Conservation (phyloP, 371 early-diverging fungal genomes). For the Rhizopus microsporus region DNA sequence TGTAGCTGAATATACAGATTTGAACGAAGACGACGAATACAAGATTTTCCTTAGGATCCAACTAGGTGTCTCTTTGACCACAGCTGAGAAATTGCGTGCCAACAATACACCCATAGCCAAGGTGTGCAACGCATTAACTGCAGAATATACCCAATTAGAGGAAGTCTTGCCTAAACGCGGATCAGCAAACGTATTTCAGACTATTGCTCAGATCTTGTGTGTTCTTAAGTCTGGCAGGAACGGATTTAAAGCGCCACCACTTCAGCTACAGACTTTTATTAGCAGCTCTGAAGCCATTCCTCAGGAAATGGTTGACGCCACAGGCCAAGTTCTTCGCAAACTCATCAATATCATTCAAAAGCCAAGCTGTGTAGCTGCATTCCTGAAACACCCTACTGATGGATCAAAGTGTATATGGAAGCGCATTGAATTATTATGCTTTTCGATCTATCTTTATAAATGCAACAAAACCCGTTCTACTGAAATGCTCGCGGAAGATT, state of each 20-base stretch:
- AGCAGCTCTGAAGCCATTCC: neutral
- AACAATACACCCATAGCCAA: slow-evolving; percentile 21
- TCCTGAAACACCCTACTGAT: neutral
- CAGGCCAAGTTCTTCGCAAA: neutral
- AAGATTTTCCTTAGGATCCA: slow-evolving; percentile 44
- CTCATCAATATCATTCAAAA: neutral
- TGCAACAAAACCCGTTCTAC: neutral
- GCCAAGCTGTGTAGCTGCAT: neutral
- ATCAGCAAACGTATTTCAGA: slow-evolving; percentile 8
- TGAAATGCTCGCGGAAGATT: slow-evolving; percentile 1
- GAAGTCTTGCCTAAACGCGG: neutral
- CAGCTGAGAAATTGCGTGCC: slow-evolving; percentile 35
- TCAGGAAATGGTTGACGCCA: neutral
- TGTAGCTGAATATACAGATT: slow-evolving; percentile 31
- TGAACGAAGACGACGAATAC: slow-evolving; percentile 32
- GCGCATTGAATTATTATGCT: slow-evolving; percentile 5
- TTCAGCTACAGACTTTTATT: neutral
- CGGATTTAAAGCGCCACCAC: neutral
- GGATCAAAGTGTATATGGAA: neutral
- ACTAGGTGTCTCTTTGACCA: slow-evolving; percentile 32
- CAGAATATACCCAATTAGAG: neutral
- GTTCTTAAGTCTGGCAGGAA: slow-evolving; percentile 1
- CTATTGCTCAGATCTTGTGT: slow-evolving; percentile 9
- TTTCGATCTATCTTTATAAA: neutral
- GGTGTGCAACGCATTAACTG: neutral